Conservation (phyloP, 2,329 filamentous ascomycete species). For the Phoma sp. region DNA sequence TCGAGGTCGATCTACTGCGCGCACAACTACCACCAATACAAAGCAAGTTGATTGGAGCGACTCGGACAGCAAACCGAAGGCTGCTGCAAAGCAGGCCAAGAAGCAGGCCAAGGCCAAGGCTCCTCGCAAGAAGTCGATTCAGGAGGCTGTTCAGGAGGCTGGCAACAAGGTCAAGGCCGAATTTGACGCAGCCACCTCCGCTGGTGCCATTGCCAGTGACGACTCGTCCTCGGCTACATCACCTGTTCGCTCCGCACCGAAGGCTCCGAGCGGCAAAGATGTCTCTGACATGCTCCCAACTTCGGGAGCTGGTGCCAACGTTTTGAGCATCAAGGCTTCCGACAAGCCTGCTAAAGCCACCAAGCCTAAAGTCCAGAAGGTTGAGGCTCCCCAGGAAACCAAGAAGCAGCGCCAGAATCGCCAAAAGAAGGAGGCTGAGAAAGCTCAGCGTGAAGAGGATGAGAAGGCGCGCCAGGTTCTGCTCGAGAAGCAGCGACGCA, state of each 20-base stretch:
- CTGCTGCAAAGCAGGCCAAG: slow-evolving; percentile 27
- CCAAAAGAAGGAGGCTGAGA: slow-evolving; percentile 83
- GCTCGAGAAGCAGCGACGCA: slow-evolving; percentile 82
- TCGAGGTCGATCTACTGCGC: slow-evolving; percentile 39
- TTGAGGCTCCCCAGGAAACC: slow-evolving; percentile 65
- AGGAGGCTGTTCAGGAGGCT: slow-evolving; percentile 43
- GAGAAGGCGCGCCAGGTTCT: slow-evolving; percentile 78
- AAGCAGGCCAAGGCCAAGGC: slow-evolving; percentile 41
- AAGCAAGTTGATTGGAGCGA: slow-evolving; percentile 36
- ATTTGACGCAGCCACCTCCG: slow-evolving; percentile 62
- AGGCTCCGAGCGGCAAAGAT: slow-evolving; percentile 66
- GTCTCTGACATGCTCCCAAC: slow-evolving; percentile 93
- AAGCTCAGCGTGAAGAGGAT: slow-evolving; percentile 73
- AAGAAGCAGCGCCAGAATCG: slow-evolving; percentile 97
- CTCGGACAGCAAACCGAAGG: slow-evolving; percentile 37
- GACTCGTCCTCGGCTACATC: slow-evolving; percentile 71
- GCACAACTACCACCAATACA: slow-evolving; percentile 28
- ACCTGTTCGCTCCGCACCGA: slow-evolving; percentile 57
- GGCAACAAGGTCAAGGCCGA: slow-evolving; percentile 41
- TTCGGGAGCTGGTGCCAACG: slow-evolving; percentile 68
- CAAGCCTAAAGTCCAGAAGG: slow-evolving; percentile 67
- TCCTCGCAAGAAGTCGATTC: slow-evolving; percentile 45
- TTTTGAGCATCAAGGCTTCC: slow-evolving; percentile 77
- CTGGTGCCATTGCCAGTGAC: slow-evolving; percentile 79
- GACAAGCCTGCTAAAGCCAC: slow-evolving; percentile 63